These are phyloP conservation scores for Scheffersomyces coipomensis DNA, from an alignment of 805 yeast species.

Conservation along the genomic window DNA sequence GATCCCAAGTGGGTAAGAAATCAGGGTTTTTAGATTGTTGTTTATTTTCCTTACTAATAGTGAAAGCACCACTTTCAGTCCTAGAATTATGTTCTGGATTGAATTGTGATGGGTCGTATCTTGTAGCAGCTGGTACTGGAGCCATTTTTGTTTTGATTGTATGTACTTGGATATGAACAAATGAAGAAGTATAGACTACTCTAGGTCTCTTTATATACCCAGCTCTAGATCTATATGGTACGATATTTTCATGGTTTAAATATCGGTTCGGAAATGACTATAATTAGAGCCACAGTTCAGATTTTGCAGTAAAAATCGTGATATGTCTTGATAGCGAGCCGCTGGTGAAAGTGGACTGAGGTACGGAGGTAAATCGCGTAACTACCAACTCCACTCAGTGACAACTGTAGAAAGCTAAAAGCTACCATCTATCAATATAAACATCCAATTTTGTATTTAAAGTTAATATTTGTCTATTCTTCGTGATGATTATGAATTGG, in stretches of 20 bases:
- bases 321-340: too few relatives aligned
- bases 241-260: constrained; percentile 1
- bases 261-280: not conserved
- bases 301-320: too few relatives aligned
- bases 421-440: too few relatives aligned
- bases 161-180: not conserved
- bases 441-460: too few relatives aligned
- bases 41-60: constrained; percentile 22
- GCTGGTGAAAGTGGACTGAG: too few relatives aligned
- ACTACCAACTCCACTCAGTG: too few relatives aligned
- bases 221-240: not conserved
- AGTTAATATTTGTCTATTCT: too few relatives aligned
- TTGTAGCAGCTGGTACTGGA: constrained; percentile 14
- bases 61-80: constrained; percentile 22
- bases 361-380: too few relatives aligned
- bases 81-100: constrained; percentile 16
- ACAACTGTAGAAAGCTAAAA: too few relatives aligned
- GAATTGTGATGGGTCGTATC: constrained; percentile 23
- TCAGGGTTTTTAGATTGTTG: constrained; percentile 22
- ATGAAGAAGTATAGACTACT: not conserved
- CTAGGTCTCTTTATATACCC: not conserved
- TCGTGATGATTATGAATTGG: too few relatives aligned
- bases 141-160: constrained; percentile 3
- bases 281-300: not conserved
- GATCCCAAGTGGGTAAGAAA: constrained; percentile 35